Evolutionary conservation across 768 basidiomycete genomes (phyloP), one percentile per base, ranked within the genome.

Genomic region (Multifurca ochricompacta): DNA sequence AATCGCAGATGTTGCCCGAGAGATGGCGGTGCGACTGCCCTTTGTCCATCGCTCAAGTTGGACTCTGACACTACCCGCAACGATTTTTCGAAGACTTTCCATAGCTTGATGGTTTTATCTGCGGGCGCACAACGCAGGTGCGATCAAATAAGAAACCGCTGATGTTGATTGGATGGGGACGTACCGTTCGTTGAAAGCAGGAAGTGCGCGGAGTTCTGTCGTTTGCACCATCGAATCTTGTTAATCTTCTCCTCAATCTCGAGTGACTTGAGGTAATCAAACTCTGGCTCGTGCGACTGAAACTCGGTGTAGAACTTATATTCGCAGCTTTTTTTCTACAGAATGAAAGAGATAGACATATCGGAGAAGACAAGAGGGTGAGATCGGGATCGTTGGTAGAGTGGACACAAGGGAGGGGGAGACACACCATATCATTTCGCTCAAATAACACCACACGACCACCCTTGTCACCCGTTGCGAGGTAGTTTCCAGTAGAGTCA

Each of bases 241-340:
- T 99, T 99, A 78, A 99, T 99, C 86, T 99, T 99, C 80, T 99
- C 96, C 73, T 99, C 96, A 71, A 99, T 99, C 79, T 99, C 96
- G 63, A 99, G 77, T 21, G 92, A 96, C 78, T 99, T 99, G 67
- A 99, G 84, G 71, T 99, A 99, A 75, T 99, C 96, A 70, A 99
- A 99, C 70, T 99, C 96, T 51, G 96, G 96, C 70, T 99, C 96
- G 70, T 99, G 96, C 42, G 91, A 94, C 77, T 99, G 96, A 69
- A 98, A 96, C 73, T 99, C 96, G 48, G 96, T 99, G 71, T 98
- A 98, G 73, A 99, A 99, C 72, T 97, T 98, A 83, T 99, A 99
- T 75, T 99, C 96, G 76, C 96, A 99, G 61, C 93, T 92, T 70
- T 96, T 97, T 89, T 99, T 98, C 92, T 96, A 67, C 8, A 8